These are phyloP conservation scores for Pneumocystis murina DNA, from an alignment of 1,139 yeast species.

Conservation along the genomic window DNA sequence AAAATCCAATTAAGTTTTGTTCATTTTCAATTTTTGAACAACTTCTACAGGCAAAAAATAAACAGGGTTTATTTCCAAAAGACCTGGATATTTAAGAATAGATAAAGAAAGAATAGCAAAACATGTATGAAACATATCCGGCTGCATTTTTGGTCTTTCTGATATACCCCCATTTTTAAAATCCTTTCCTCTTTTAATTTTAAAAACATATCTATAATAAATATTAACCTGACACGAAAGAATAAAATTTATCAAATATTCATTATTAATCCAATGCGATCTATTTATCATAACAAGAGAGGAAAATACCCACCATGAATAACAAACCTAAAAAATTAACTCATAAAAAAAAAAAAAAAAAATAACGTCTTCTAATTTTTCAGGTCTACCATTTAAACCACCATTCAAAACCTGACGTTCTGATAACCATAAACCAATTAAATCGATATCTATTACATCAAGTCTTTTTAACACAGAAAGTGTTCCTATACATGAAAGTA, in stretches of 20 bases:
- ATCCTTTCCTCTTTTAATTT: conserved; percentile 27
- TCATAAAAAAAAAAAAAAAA: neutral
- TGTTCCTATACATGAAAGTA: conserved; percentile 72
- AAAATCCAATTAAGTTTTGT: neutral
- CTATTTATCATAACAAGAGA: conserved; percentile 54
- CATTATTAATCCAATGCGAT: conserved; percentile 59
- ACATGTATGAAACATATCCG: conserved; percentile 82
- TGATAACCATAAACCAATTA: conserved; percentile 68
- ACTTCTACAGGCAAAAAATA: conserved; percentile 55
- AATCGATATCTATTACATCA: conserved; percentile 37
- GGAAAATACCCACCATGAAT: conserved; percentile 94
- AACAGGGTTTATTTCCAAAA: conserved; percentile 60
- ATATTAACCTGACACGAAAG: conserved; percentile 42
- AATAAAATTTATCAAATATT: conserved; percentile 48
- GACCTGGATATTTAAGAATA: conserved; percentile 43
- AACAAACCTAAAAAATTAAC: conserved; percentile 33
- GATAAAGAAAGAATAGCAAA: conserved; percentile 84
- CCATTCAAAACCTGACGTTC: conserved; percentile 86
- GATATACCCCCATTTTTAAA: conserved; percentile 70
- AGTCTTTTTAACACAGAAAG: conserved; percentile 54
- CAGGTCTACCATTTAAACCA: conserved; percentile 93
- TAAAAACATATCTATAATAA: neutral
- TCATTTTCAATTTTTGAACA: neutral
- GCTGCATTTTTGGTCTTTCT: conserved; percentile 80
- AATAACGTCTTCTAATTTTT: conserved; percentile 78